These are phyloP conservation scores for Pseudocercospora cruenta DNA, from an alignment of 2,329 filamentous ascomycete species.

Conservation along the genomic window DNA sequence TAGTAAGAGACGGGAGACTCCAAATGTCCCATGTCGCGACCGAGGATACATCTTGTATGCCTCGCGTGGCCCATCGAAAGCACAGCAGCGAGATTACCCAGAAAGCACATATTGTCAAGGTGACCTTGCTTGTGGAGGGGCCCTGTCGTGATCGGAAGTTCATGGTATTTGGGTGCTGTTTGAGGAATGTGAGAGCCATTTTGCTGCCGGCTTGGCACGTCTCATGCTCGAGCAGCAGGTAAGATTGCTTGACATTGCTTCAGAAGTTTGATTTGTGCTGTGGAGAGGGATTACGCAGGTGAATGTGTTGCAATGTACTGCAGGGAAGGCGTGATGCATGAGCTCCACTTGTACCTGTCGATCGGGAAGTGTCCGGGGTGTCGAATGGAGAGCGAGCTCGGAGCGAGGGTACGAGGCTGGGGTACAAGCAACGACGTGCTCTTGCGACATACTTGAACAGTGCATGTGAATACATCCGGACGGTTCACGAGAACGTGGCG, in stretches of 20 bases:
- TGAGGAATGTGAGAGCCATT: not conserved
- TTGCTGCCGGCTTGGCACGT: not conserved
- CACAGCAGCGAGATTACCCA: conserved; percentile 8
- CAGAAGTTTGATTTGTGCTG: not conserved
- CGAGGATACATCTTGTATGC: conserved; percentile 19
- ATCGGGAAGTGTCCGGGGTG: not conserved
- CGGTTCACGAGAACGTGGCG: not conserved
- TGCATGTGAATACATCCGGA: not conserved
- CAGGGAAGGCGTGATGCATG: conserved; percentile 18
- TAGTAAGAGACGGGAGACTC: conserved; percentile 16
- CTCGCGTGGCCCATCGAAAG: conserved; percentile 11
- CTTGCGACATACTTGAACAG: not conserved
- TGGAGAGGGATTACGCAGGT: conserved; percentile 2
- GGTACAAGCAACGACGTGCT: not conserved
- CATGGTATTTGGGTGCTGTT: not conserved
- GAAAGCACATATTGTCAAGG: conserved; percentile 8
- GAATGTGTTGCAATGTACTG: conserved; percentile 13
- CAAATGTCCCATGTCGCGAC: conserved; percentile 3
- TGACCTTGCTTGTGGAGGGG: conserved; percentile 1
- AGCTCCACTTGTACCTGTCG: conserved; percentile 1
- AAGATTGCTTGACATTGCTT: not conserved
- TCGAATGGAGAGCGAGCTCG: not conserved
- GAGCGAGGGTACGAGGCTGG: not conserved
- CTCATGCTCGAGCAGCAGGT: not conserved
- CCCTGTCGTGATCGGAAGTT: not conserved